Percentiles rank a stretch among this genome's conserved stretches.
Conservation (phyloP, 768 basidiomycete species). For the Cytidiella melzeri region DNA sequence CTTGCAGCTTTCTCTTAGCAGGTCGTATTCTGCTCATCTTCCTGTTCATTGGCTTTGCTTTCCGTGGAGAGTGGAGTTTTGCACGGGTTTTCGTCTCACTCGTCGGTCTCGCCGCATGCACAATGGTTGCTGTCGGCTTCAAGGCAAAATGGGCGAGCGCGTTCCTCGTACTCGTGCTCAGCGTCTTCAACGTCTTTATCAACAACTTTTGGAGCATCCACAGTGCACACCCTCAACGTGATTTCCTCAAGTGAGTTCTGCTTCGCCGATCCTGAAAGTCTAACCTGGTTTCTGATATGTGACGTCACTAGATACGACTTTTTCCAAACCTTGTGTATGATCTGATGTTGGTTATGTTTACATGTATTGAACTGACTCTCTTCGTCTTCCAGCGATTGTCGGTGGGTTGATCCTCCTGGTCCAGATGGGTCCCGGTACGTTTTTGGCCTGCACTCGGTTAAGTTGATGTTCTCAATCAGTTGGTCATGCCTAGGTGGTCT, state of each 20-base stretch:
- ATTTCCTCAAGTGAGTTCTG: slow-evolving; percentile 89
- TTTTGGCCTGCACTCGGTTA: no score
- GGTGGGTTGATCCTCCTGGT: slow-evolving; percentile 96
- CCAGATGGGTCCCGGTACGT: slow-evolving; percentile 92
- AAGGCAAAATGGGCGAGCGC: slow-evolving; percentile 98
- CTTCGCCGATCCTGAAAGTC: background rate
- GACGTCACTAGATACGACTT: slow-evolving; percentile 78
- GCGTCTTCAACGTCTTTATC: slow-evolving; percentile 94
- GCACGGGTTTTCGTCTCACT: slow-evolving; percentile 83
- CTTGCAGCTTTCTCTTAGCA: slow-evolving; percentile 83
- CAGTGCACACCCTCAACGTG: slow-evolving; percentile 87
- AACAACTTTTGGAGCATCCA: slow-evolving; percentile 99
- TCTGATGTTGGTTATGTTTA: background rate
- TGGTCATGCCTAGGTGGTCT: slow-evolving; percentile 58
- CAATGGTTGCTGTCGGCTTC: slow-evolving; percentile 97
- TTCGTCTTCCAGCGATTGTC: slow-evolving; percentile 65
- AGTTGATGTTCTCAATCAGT: slow-evolving; percentile 5
- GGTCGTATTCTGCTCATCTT: slow-evolving; percentile 97
- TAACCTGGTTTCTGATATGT: slow-evolving; percentile 18
- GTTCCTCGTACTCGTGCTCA: slow-evolving; percentile 89
- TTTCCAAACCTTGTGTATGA: slow-evolving; percentile 89
- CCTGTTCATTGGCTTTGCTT: slow-evolving; percentile 96
- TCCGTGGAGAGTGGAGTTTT: slow-evolving; percentile 90
- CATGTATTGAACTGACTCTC: slow-evolving; percentile 2
- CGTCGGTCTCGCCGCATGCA: slow-evolving; percentile 84